phyloP scores from a whole-genome alignment of 176 grass and related monocot species.

The Leersia perrieri region DNA sequence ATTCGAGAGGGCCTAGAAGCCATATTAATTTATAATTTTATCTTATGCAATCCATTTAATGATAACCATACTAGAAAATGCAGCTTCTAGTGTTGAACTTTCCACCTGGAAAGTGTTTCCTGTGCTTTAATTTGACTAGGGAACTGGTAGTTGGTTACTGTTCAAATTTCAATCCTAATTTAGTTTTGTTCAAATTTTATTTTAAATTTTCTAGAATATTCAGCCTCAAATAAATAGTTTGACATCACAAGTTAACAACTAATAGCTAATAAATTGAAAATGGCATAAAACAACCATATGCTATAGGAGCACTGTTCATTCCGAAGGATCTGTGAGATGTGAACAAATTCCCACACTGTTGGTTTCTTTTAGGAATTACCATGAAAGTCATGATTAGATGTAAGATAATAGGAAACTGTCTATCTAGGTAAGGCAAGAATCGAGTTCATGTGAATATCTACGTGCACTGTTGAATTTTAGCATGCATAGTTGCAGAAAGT shows the following conservation, averaged over 20 bases:
- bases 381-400: background rate
- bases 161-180: background rate
- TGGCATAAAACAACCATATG: background rate
- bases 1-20: background rate
- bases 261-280: no score
- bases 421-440: constrained; percentile 1
- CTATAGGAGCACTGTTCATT: background rate
- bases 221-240: background rate
- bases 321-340: background rate
- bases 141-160: background rate
- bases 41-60: background rate
- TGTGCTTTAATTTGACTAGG: background rate
- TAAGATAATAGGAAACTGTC: constrained; percentile 16
- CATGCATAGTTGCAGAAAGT: no score
- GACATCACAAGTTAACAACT: no score
- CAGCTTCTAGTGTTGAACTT: background rate
- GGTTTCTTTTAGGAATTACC: background rate
- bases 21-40: background rate
- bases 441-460: constrained; percentile 12
- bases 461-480: no score
- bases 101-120: background rate
- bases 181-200: background rate
- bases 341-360: background rate
- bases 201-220: background rate
- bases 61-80: background rate